A percentile compares a stretch with the other conserved stretches of the same genome.
Evolutionary conservation across 2,329 filamentous ascomycete genomes (phyloP).

Genomic region (Magnaporthiopsis poae): DNA sequence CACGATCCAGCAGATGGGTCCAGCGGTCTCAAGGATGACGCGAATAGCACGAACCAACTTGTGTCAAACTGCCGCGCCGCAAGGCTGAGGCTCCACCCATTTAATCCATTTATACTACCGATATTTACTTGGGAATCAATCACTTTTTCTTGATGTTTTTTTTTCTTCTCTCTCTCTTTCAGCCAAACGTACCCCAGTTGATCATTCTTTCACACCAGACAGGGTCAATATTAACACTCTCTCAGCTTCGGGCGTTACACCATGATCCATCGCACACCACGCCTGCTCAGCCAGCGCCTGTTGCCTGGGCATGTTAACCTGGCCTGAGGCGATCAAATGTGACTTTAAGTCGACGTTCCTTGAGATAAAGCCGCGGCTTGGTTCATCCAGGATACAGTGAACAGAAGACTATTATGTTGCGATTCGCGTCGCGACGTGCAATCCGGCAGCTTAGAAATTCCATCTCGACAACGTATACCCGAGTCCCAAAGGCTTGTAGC

Average conservation of each 20-base stretch:
- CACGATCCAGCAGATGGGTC: neutral
- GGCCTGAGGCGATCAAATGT: too few species aligned
- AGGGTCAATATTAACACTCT: neutral
- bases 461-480: too few species aligned
- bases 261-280: neutral
- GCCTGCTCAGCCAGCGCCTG: too few species aligned
- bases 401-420: too few species aligned
- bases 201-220: neutral
- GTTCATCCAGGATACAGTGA: too few species aligned
- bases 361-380: too few species aligned
- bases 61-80: neutral
- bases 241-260: neutral
- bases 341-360: too few species aligned
- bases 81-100: neutral
- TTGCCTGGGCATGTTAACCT: too few species aligned
- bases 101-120: neutral
- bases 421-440: too few species aligned
- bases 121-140: neutral
- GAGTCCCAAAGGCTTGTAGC: too few species aligned
- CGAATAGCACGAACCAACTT: neutral
- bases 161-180: neutral
- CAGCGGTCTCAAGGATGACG: neutral
- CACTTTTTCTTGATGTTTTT: neutral
- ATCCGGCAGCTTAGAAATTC: too few species aligned
- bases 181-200: neutral